phyloP scores from a whole-genome alignment of 23 red algal species.

The Gracilaria domingensis region DNA sequence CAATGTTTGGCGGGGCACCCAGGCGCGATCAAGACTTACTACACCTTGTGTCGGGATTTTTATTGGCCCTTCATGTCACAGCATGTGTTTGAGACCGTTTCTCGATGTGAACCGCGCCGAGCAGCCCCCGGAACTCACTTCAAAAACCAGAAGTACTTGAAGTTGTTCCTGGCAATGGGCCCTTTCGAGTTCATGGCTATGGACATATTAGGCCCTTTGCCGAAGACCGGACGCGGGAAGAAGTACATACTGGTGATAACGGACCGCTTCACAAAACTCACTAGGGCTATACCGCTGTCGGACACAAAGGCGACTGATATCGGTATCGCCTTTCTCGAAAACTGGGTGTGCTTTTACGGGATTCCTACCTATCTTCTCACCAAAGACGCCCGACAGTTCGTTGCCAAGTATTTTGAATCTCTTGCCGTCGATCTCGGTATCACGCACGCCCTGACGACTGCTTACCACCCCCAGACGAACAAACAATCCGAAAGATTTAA shows the following conservation, averaged over 20 bases:
- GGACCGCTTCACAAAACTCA: slow-evolving; percentile 17
- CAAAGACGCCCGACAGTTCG: too few relatives aligned
- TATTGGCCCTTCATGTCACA: slow-evolving; percentile 34
- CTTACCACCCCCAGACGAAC: too few relatives aligned
- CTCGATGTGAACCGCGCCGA: slow-evolving; percentile 12
- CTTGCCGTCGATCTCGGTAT: too few relatives aligned
- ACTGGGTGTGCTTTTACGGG: not conserved
- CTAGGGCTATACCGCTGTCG: slow-evolving; percentile 3
- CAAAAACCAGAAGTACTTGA: not conserved
- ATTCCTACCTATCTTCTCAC: slow-evolving; percentile 2
- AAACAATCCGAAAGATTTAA: too few relatives aligned
- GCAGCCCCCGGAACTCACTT: not conserved
- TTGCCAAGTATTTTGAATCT: too few relatives aligned
- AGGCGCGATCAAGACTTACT: slow-evolving; percentile 11
- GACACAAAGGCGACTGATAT: not conserved
- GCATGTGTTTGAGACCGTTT: slow-evolving; percentile 11
- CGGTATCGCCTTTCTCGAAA: not conserved
- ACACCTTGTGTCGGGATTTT: not conserved
- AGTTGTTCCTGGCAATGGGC: slow-evolving; percentile 22
- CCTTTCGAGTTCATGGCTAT: slow-evolving; percentile 38
- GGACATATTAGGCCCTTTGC: slow-evolving; percentile 37
- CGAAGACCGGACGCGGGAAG: slow-evolving; percentile 12
- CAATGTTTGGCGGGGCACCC: slow-evolving; percentile 12
- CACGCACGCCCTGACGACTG: too few relatives aligned
- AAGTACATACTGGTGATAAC: slow-evolving; percentile 47